Base-by-base conservation (phyloP, 495 filamentous ascomycete genomes). In the Clavariopsis aquatica region DNA sequence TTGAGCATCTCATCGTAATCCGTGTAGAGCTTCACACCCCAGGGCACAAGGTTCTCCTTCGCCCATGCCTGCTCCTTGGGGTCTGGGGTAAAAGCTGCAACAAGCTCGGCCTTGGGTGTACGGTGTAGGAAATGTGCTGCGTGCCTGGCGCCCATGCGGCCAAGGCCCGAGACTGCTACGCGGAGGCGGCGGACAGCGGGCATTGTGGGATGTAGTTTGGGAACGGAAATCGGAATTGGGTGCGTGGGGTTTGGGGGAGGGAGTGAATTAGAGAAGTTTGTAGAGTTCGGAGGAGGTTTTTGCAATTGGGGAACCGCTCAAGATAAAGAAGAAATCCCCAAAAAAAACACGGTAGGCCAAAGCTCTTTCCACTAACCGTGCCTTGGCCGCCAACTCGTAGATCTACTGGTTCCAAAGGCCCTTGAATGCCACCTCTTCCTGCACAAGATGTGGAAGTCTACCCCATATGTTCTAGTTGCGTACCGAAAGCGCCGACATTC, bases 141-240 rank as follows among this genome's bases (percentile, higher is more conserved):
- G 57, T 79, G 75, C 20, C 77, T 68, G 23, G 73, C 71, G 36
- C 77, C 77, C 77, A 79, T 79, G 66, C 76, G 77, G 62, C 77
- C 77, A 29, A 79, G 77, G 54, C 76, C 77, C 43, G 75, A 72
- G 46, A 75, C 72, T 24, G 75, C 77, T 53, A 77, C 69, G 47
- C 70, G 64, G 49, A 76, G 74, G 46, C 74, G 75, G 61, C 72
- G 62, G 55, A 55, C 36, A 12, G 53, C 34, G 22, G 62, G 52
- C 57, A 65, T 65, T 49, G 41, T 58, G 31, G 5, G 29, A n/a
- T 6, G 28, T 15, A 23, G 31, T 10, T 43, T 31, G 6, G 51
- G 54, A 7, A 45, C 15, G 5, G n/a, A 19, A n/a, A 19, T 6
- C 2, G 27, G 45, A 19, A 43, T 9, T 5, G 6, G 36, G 36